Conservation (phyloP, 192 early-diverging fungal genomes). For the Entophlyctis helioformis region DNA sequence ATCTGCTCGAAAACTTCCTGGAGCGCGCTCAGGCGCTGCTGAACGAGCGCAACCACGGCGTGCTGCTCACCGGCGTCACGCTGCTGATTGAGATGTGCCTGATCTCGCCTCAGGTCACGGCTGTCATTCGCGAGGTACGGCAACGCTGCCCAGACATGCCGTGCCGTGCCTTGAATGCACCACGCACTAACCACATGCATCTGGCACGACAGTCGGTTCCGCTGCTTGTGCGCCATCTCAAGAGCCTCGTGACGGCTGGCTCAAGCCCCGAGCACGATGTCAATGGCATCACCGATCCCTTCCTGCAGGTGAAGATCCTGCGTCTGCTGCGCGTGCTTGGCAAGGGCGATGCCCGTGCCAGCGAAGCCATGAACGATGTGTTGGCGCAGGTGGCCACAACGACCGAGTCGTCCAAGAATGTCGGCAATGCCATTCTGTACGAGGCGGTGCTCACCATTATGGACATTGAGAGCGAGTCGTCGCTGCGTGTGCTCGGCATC, state of each 20-base stretch:
- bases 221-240: slow-evolving; percentile 74
- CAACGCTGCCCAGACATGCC: too few species aligned
- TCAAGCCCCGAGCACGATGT: slow-evolving; percentile 94
- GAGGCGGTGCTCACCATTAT: slow-evolving; percentile 95
- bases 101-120: slow-evolving; percentile 50
- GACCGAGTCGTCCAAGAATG: slow-evolving; percentile 89
- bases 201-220: slow-evolving; percentile 61
- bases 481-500: slow-evolving; percentile 87
- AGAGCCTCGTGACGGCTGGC: slow-evolving; percentile 73
- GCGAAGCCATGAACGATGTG: slow-evolving; percentile 93
- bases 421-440: slow-evolving; percentile 94
- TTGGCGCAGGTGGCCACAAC: slow-evolving; percentile 87
- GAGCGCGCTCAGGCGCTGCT: slow-evolving; percentile 58
- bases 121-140: slow-evolving; percentile 50
- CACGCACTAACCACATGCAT: neutral
- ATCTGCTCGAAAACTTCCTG: slow-evolving; percentile 80
- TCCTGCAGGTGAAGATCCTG: slow-evolving; percentile 89
- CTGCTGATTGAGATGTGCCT: slow-evolving; percentile 84
- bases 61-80: slow-evolving; percentile 80
- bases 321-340: slow-evolving; percentile 78
- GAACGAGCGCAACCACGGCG: slow-evolving; percentile 91
- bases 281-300: slow-evolving; percentile 92
- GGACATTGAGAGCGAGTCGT: slow-evolving; percentile 82
- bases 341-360: slow-evolving; percentile 65
- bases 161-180: neutral